A percentile compares a stretch with the other conserved stretches of the same genome.
phyloP scores from a whole-genome alignment of 352 stramenopile genomes.

The Phytophthora parvispora region DNA sequence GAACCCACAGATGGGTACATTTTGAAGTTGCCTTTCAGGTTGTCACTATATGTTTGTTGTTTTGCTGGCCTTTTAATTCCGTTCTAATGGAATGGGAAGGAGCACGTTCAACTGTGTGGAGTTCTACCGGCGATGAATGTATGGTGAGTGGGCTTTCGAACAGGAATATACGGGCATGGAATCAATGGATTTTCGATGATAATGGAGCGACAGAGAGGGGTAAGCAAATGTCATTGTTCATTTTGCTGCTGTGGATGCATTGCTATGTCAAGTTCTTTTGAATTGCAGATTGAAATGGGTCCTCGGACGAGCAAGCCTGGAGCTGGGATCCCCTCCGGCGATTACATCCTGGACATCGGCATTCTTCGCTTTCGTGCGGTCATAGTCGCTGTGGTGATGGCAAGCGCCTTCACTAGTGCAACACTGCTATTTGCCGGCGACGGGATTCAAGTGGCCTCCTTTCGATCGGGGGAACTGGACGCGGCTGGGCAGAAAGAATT shows the following conservation, averaged over 20 bases:
- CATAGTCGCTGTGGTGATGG: neutral
- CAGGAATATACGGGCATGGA: too few species aligned
- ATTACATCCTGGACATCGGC: conserved; percentile 2
- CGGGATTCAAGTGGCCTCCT: conserved; percentile 10
- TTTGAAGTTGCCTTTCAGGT: too few species aligned
- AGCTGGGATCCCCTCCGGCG: neutral
- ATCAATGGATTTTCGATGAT: too few species aligned
- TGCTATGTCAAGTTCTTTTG: neutral
- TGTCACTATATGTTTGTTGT: too few species aligned
- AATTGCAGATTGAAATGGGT: neutral
- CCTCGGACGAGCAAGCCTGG: neutral
- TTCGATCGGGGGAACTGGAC: conserved; percentile 11
- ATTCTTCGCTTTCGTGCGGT: conserved; percentile 9
- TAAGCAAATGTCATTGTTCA: too few species aligned
- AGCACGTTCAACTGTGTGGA: too few species aligned
- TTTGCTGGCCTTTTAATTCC: too few species aligned
- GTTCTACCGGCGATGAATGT: too few species aligned
- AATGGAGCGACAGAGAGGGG: too few species aligned
- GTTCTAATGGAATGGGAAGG: too few species aligned
- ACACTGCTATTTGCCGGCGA: conserved; percentile 7
- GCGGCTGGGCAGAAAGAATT: conserved; percentile 5
- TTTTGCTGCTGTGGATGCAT: too few species aligned
- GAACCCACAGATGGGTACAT: neutral
- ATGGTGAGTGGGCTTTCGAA: too few species aligned
- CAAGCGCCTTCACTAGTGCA: neutral